Base-by-base conservation (phyloP, 108 stramenopile genomes). In the Skeletonema tropicum region DNA sequence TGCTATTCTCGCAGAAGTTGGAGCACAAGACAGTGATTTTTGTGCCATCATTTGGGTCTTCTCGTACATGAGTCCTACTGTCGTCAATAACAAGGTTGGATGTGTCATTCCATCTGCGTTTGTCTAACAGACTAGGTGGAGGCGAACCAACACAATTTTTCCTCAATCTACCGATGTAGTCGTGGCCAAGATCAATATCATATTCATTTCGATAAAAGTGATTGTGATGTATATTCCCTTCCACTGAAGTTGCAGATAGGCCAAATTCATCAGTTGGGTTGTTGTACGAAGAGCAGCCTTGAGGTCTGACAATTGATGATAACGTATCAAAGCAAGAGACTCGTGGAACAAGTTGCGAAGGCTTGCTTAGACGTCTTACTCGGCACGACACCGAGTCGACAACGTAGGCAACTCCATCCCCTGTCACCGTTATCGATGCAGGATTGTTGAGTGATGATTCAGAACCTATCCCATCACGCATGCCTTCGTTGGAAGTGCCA, bases 241-340 rank as follows among this genome's bases (percentile, higher is more conserved):
- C 73, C 33, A 86, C 64, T n/a, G 90, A 60, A 23, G 92, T 66
- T 23, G 77, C 69, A 25, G 79, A 73, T 2, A 86, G 62, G 21
- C 87, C 91, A 60, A 64, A 45, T 12, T 87, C 85, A 55, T 92
- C 93, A 9, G 88, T 76, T 42, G 94, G 90, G 21, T 77, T 73
- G 58, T 92, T 90, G 83, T 95, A 96, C 21, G 86, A 89, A 13
- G 79, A 73, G 83, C 95, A 96, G n/a, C 95, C 92, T 19, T 76
- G 64, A 14, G 94, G 94, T 25, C 92, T 75, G 36, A 90, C 48
- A 36, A 89, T 62, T 17, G 91, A 86, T 14, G 75, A 38, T 31
- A 90, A 60, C 17, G 68, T 52, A 42, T 88, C 83, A 29, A 64
- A 23, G 79, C 95, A 96, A 30, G 86, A 79, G 17, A 79, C 15